Evolutionary conservation across 1,284 basidiomycete genomes (phyloP).

Genomic region (Ustilago cynodontis): DNA sequence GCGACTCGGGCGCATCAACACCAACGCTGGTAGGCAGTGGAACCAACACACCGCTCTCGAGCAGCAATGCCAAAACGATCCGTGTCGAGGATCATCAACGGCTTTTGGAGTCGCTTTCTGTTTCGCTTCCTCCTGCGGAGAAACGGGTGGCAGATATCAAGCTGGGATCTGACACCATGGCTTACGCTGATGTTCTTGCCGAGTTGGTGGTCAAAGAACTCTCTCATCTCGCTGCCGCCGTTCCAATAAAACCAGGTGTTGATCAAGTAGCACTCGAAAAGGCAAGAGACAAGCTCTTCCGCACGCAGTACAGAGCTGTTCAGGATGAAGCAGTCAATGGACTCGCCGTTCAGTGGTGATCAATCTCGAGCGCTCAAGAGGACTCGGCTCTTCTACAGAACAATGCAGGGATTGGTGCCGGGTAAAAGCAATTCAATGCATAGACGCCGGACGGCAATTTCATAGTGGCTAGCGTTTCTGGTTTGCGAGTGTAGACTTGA

Average conservation of each 20-base stretch:
- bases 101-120: slow-evolving; percentile 24
- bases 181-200: slow-evolving; percentile 73
- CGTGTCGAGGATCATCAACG: slow-evolving; percentile 34
- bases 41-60: slow-evolving; percentile 34
- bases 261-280: slow-evolving; percentile 71
- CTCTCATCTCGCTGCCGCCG: slow-evolving; percentile 47
- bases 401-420: too few relatives aligned
- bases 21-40: slow-evolving; percentile 36
- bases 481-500: too few relatives aligned
- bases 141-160: not conserved
- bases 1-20: slow-evolving; percentile 34
- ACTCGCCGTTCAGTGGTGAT: slow-evolving; percentile 84
- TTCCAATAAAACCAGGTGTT: slow-evolving; percentile 23
- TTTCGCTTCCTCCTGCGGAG: not conserved
- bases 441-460: too few relatives aligned
- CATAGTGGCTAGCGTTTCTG: not conserved
- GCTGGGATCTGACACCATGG: slow-evolving; percentile 22
- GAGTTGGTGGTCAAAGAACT: slow-evolving; percentile 72
- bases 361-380: too few relatives aligned
- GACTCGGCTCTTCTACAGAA: too few relatives aligned
- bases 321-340: slow-evolving; percentile 84
- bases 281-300: slow-evolving; percentile 74
- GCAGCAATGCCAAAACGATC: slow-evolving; percentile 31
- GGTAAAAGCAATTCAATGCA: too few relatives aligned
- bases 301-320: slow-evolving; percentile 86